A percentile compares a stretch with the other conserved stretches of the same genome.
Conservation (phyloP, 176 grass and related monocot genomes). For the Elymus sibiricus region DNA sequence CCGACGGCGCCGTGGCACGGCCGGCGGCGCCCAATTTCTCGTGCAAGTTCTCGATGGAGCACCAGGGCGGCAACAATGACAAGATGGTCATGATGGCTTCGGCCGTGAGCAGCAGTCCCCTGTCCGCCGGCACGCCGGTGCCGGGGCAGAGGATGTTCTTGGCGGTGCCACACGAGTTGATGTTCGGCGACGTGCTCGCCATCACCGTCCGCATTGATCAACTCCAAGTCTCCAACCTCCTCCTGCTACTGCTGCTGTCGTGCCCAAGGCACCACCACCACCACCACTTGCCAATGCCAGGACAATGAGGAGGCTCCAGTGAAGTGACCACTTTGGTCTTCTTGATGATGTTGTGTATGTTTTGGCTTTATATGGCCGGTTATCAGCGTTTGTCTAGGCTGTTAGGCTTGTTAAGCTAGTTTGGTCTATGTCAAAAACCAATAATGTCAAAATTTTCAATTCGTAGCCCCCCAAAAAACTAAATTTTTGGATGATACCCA, state of each 20-base stretch:
- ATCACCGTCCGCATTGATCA: constrained; percentile 20
- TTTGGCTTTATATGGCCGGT: neutral
- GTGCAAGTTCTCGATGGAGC: constrained; percentile 12
- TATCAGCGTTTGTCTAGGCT: neutral
- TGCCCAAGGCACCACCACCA: neutral
- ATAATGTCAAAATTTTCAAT: neutral
- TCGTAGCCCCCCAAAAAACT: too few species aligned
- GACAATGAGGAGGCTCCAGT: neutral
- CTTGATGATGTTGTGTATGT: neutral
- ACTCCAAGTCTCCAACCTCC: neutral
- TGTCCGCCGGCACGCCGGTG: neutral
- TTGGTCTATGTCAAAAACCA: neutral
- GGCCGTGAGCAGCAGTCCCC: neutral
- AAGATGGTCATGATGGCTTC: neutral
- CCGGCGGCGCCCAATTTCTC: neutral
- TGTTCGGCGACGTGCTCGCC: neutral
- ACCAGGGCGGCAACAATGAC: neutral
- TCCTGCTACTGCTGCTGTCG: neutral
- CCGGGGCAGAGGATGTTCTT: neutral
- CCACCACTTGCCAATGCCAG: neutral
- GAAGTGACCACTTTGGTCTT: neutral
- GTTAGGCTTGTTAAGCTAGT: neutral
- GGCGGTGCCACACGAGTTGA: neutral
- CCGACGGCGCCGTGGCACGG: neutral
- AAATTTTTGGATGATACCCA: too few species aligned